phyloP scores from a whole-genome alignment of 208 protist species.

The Strigomonas culicis region DNA sequence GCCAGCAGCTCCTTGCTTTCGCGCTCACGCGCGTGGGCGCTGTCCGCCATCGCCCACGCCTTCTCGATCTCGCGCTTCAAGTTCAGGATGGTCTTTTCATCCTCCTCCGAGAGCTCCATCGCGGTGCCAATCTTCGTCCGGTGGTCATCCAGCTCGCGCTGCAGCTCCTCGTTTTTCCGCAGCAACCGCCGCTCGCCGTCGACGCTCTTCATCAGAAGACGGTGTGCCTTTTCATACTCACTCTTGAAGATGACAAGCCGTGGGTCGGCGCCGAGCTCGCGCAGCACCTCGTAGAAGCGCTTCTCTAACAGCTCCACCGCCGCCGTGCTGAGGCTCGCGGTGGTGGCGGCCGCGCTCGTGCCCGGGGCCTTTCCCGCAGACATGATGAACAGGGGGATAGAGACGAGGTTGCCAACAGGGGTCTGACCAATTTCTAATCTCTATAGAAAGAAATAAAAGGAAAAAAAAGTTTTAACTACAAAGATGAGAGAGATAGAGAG shows the following conservation, averaged over 20 bases:
- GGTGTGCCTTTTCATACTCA: conserved; percentile 98
- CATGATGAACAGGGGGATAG: background rate
- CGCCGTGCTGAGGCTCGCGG: conserved; percentile 27
- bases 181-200: conserved; percentile 97
- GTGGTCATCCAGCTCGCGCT: conserved; percentile 94
- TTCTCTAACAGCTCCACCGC: conserved; percentile 93
- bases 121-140: conserved; percentile 95
- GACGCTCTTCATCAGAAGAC: conserved; percentile 95
- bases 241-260: conserved; percentile 92
- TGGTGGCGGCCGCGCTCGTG: background rate
- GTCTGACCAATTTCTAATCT: background rate
- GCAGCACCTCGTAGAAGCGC: conserved; percentile 92
- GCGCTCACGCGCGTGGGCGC: conserved; percentile 95
- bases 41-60: conserved; percentile 97
- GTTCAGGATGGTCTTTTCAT: conserved; percentile 92
- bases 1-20: conserved; percentile 94
- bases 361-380: background rate
- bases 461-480: conserved; percentile 1
- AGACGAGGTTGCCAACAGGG: background rate
- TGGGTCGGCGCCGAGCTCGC: conserved; percentile 92
- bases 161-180: conserved; percentile 92
- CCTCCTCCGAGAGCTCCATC: conserved; percentile 94
- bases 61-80: conserved; percentile 96
- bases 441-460: conserved; percentile 5
- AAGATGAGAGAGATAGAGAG: conserved; percentile 2